Evolutionary conservation across 2,329 filamentous ascomycete species (phyloP).

Genomic region (Pseudogymnoascus sp.): DNA sequence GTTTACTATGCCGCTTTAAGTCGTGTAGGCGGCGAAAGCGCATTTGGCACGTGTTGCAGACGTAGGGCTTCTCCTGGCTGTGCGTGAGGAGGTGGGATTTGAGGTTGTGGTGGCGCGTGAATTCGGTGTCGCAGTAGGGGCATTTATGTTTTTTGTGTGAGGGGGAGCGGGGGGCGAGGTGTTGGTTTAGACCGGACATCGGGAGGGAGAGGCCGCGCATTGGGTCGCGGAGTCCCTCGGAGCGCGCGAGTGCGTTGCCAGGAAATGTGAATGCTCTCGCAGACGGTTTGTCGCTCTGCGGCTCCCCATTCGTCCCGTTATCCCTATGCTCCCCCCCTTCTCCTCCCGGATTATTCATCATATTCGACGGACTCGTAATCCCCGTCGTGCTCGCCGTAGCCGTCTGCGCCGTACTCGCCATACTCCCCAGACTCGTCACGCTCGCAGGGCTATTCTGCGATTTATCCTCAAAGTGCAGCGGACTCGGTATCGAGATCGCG

Average conservation of each 20-base stretch:
- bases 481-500: slow-evolving; percentile 23
- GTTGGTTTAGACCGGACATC: slow-evolving; percentile 38
- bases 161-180: slow-evolving; percentile 54
- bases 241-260: slow-evolving; percentile 23
- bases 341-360: slow-evolving; percentile 21
- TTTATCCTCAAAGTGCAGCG: slow-evolving; percentile 24
- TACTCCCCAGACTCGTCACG: slow-evolving; percentile 25
- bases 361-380: slow-evolving; percentile 23
- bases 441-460: slow-evolving; percentile 26
- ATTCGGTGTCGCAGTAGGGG: slow-evolving; percentile 91
- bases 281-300: neutral
- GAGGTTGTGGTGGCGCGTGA: slow-evolving; percentile 93
- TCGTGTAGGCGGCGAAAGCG: slow-evolving; percentile 90
- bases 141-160: slow-evolving; percentile 90
- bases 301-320: slow-evolving; percentile 13
- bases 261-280: slow-evolving; percentile 13
- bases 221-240: slow-evolving; percentile 24
- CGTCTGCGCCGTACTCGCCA: slow-evolving; percentile 25
- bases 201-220: slow-evolving; percentile 48
- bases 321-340: slow-evolving; percentile 19
- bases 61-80: slow-evolving; percentile 95
- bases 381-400: slow-evolving; percentile 26
- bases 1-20: slow-evolving; percentile 88
- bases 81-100: slow-evolving; percentile 97
- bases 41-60: slow-evolving; percentile 87